Evolutionary conservation across 1,284 basidiomycete species (phyloP).

Genomic region (Meira nashicola): DNA sequence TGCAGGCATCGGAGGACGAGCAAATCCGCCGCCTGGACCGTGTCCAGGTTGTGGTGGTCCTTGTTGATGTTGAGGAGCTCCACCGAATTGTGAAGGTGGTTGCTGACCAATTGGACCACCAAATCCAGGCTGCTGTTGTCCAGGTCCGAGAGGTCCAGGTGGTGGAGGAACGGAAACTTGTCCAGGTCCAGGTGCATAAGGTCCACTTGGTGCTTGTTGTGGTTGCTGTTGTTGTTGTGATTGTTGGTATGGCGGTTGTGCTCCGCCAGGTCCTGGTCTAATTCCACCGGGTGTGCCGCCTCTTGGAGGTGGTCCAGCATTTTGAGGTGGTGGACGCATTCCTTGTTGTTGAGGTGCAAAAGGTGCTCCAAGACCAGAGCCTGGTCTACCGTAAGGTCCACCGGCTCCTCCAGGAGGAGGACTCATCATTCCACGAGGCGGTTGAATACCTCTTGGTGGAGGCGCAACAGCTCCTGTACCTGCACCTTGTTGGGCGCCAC

Average conservation of each 20-base stretch:
- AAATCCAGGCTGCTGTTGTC: slow-evolving; percentile 1
- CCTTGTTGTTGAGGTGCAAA: slow-evolving; percentile 3
- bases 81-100: slow-evolving; percentile 3
- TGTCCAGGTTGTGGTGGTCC: too few relatives aligned
- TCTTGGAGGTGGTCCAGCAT: slow-evolving; percentile 7
- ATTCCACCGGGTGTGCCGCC: slow-evolving; percentile 17
- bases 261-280: slow-evolving; percentile 26
- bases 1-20: slow-evolving; percentile 7
- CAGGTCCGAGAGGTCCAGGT: slow-evolving; percentile 10
- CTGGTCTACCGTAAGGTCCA: slow-evolving; percentile 9
- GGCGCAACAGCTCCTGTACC: slow-evolving; percentile 28
- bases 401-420: slow-evolving; percentile 23
- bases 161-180: slow-evolving; percentile 23
- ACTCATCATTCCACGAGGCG: slow-evolving; percentile 55
- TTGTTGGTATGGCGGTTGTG: slow-evolving; percentile 13
- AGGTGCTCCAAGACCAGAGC: too few relatives aligned
- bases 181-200: slow-evolving; percentile 55
- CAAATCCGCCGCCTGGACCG: not conserved
- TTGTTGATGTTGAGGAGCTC: slow-evolving; percentile 15
- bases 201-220: slow-evolving; percentile 11
- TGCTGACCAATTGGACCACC: slow-evolving; percentile 6
- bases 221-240: slow-evolving; percentile 15
- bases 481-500: slow-evolving; percentile 19
- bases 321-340: slow-evolving; percentile 19
- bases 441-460: slow-evolving; percentile 38